Evolutionary conservation across 2,329 filamentous ascomycete genomes (phyloP).

Genomic region (Exophiala phaeomuriformis): DNA sequence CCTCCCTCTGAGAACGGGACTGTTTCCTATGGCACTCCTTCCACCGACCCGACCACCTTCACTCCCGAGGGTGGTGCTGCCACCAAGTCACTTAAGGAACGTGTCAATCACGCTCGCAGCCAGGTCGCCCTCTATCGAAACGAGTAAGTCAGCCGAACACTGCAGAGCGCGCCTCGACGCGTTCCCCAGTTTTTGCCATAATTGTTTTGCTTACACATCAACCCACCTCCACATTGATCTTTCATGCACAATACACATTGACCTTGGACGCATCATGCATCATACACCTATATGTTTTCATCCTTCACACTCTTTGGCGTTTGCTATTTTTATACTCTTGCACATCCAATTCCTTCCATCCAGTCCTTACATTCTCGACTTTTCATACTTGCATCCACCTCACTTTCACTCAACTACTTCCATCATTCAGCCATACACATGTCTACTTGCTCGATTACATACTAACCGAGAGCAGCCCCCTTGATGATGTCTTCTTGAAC

Average conservation of each 20-base stretch:
- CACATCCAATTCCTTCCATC: not conserved
- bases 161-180: not conserved
- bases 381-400: not conserved
- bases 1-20: conserved; percentile 16
- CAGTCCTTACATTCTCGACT: not conserved
- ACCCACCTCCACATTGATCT: not conserved
- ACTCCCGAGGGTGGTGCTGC: conserved; percentile 50
- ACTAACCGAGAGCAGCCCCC: conserved; percentile 21
- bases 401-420: conserved; percentile 1
- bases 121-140: not conserved
- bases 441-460: not conserved
- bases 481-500: conserved; percentile 31
- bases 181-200: not conserved
- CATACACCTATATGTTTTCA: not conserved
- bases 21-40: conserved; percentile 51
- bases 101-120: not conserved
- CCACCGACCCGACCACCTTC: conserved; percentile 57
- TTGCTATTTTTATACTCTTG: not conserved
- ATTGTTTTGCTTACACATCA: not conserved
- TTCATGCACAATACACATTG: not conserved
- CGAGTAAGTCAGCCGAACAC: not conserved
- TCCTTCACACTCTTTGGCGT: not conserved
- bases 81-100: conserved; percentile 2
- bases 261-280: not conserved
- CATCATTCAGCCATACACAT: not conserved